These are phyloP conservation scores for Arabidopsis hybrid DNA, from an alignment of 441 rosid species.

Conservation along the genomic window DNA sequence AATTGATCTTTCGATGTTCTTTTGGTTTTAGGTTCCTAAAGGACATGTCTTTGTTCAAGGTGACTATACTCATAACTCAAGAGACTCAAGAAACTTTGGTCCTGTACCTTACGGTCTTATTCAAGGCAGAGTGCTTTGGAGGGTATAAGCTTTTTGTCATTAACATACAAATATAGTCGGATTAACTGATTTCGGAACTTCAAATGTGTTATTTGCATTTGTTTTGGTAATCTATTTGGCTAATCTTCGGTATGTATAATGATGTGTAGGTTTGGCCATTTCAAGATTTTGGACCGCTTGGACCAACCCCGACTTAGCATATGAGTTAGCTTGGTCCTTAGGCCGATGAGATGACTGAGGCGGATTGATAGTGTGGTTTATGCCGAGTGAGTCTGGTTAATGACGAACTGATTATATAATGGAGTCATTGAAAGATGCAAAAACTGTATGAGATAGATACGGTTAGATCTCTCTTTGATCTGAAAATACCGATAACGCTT, in stretches of 20 bases:
- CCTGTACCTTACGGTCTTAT: conserved; percentile 79
- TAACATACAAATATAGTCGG: background rate
- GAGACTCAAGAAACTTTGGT: conserved; percentile 79
- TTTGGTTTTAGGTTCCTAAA: conserved; percentile 64
- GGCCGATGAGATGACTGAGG: no score
- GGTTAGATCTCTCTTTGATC: no score
- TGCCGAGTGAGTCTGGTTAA: no score
- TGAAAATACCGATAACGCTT: no score
- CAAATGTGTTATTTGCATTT: conserved; percentile 1
- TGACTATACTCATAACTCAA: conserved; percentile 61
- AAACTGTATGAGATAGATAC: no score
- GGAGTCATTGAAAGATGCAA: no score
- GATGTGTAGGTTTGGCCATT: conserved; percentile 65
- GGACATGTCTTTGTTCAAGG: conserved; percentile 82
- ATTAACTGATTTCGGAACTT: background rate
- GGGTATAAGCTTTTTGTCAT: conserved; percentile 51
- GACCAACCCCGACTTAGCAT: conserved; percentile 13
- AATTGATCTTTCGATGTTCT: background rate
- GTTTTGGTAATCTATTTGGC: background rate
- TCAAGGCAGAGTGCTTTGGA: conserved; percentile 66
- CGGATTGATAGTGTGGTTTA: no score
- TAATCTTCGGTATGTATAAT: conserved; percentile 3
- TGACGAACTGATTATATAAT: no score
- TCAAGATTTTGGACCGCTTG: conserved; percentile 61
- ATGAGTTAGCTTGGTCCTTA: conserved; percentile 16